Percentiles rank a stretch among this genome's conserved stretches.
phyloP scores from a whole-genome alignment of 73 alveolate genomes.

The Stentor coeruleus region DNA sequence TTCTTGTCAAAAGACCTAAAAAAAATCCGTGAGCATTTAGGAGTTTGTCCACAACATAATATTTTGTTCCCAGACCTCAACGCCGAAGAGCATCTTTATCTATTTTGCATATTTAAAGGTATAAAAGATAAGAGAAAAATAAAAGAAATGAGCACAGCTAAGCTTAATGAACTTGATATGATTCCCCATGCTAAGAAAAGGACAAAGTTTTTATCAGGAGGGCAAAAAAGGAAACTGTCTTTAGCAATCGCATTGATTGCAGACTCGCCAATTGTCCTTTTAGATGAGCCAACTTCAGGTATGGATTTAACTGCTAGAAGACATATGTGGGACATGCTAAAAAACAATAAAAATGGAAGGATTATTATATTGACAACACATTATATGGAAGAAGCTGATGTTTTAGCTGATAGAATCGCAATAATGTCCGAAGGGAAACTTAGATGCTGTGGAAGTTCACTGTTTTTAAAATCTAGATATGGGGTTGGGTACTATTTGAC shows the following conservation, averaged over 20 bases:
- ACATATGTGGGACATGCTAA: constrained; percentile 89
- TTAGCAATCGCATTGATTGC: constrained; percentile 86
- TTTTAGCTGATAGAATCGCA: constrained; percentile 71
- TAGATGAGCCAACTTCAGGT: constrained; percentile 96
- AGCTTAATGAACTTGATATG: constrained; percentile 32
- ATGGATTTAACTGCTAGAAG: constrained; percentile 91
- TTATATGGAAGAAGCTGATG: constrained; percentile 74
- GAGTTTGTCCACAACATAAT: constrained; percentile 84
- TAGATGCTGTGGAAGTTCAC: constrained; percentile 53
- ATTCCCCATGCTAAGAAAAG: constrained; percentile 36
- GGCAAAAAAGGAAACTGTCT: constrained; percentile 87
- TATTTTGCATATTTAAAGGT: constrained; percentile 66
- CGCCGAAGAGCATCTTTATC: constrained; percentile 64
- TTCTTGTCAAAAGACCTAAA: constrained; percentile 63
- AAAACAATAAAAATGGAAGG: constrained; percentile 76
- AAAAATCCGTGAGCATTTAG: constrained; percentile 48
- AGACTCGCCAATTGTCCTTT: constrained; percentile 43
- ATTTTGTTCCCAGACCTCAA: constrained; percentile 68
- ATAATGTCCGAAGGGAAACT: constrained; percentile 72
- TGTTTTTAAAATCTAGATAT: constrained; percentile 47
- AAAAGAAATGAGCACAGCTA: constrained; percentile 13
- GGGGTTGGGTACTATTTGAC: constrained; percentile 82
- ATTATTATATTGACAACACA: constrained; percentile 73
- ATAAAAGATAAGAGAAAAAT: constrained; percentile 21
- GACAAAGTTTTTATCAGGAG: constrained; percentile 86